Evolutionary conservation across 331 rosid species (phyloP), one percentile per base, ranked within the genome.

Genomic region (Pyrus hybrid): DNA sequence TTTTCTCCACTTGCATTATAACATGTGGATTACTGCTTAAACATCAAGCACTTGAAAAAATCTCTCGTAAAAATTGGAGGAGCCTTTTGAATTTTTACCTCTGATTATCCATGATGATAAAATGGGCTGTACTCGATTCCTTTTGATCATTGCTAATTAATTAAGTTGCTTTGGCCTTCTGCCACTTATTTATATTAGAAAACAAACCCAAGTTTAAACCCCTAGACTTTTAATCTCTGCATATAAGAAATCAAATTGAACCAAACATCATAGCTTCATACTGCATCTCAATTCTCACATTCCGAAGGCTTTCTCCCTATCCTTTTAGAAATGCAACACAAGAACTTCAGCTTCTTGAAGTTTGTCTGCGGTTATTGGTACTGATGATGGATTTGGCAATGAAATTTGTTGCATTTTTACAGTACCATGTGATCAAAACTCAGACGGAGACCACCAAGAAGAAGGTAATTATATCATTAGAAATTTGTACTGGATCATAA

Each of bases 371-470:
- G 45, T 37, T 37, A 37, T 37, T 37, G 45, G 13, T 37, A 37
- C 45, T 47, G 57, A 51, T 51, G 57, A 51, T 7, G 57, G 57
- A 51, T 51, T 51, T 51, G 21, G 21, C 57, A 51, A 51, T 51
- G 63, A 72, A 33, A 20, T 28, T 56, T 7, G n/a, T 11, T 72
- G 79, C 26, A 56, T 76, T 58, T 68, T 84, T 80, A 57, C 92
- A 93, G 96, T 66, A 83, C 21, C 91, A 93, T 72, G 92, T 87
- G 79, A 71, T 92, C 86, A 85, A 80, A 80, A 89, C 80, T 58
- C 74, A 85, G 64, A 85, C 88, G 32, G 88, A 83, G 2, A 91
- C 91, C 45, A 60, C 64, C 57, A 82, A 57, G 81, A 93, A 93
- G 84, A 93, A 85, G 98, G 98, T 92, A 9, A 37, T 37, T 37